These are phyloP conservation scores for Arachis hypogaea DNA, from an alignment of 306 rosid genomes.

Conservation along the genomic window DNA sequence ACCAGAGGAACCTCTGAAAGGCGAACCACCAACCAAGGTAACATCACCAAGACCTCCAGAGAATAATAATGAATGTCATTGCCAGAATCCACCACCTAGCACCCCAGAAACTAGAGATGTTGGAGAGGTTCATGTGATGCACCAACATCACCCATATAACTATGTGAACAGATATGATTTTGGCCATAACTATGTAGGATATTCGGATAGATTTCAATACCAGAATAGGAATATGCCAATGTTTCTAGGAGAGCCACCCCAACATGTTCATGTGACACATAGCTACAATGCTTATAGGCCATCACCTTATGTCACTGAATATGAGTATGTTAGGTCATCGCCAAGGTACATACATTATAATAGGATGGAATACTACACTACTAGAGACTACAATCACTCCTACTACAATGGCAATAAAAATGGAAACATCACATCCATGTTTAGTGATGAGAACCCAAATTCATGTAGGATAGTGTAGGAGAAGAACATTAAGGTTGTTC, in stretches of 20 bases:
- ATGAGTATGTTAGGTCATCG: constrained; percentile 57
- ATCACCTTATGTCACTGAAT: constrained; percentile 63
- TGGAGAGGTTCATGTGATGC: constrained; percentile 52
- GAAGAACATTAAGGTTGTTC: not conserved
- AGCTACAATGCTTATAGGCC: constrained; percentile 69
- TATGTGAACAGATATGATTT: constrained; percentile 49
- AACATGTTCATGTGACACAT: constrained; percentile 59
- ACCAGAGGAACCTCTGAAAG: constrained; percentile 44
- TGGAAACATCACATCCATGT: constrained; percentile 70
- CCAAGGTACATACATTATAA: constrained; percentile 44
- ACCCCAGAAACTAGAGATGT: constrained; percentile 44
- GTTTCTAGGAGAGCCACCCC: constrained; percentile 34
- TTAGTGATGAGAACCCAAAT: constrained; percentile 93
- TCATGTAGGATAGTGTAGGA: constrained; percentile 72
- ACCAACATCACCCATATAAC: constrained; percentile 50
- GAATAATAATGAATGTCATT: constrained; percentile 23
- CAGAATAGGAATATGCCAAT: constrained; percentile 33
- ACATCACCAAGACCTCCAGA: constrained; percentile 41
- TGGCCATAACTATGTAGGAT: constrained; percentile 42
- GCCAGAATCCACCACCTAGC: constrained; percentile 41
- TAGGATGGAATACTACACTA: constrained; percentile 45
- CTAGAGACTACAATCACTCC: constrained; percentile 47
- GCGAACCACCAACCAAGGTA: constrained; percentile 41
- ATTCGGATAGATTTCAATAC: constrained; percentile 43
- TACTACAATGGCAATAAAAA: constrained; percentile 40